Percentiles rank a stretch among this genome's conserved stretches.
Conservation (phyloP, 2,329 filamentous ascomycete species). For the Calonectria leucothoes region DNA sequence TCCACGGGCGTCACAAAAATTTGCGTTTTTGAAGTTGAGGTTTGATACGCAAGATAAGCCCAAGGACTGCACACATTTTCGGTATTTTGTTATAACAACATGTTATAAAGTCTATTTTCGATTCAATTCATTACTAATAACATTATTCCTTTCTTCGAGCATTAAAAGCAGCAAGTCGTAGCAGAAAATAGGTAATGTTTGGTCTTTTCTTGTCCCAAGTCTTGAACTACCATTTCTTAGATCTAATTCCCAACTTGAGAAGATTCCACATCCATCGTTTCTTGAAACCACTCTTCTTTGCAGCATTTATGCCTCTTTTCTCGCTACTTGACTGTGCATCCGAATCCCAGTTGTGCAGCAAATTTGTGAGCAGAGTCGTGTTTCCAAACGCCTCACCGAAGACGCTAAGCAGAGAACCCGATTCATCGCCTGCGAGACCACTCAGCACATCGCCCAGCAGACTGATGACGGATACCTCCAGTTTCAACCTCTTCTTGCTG, state of each 20-base stretch:
- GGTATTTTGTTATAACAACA: too few species aligned
- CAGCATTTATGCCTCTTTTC: not conserved
- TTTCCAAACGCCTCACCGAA: slow-evolving; percentile 54
- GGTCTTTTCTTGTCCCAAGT: rapidly evolving
- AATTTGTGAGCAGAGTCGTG: slow-evolving; percentile 51
- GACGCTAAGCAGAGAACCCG: slow-evolving; percentile 46
- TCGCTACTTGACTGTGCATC: not conserved
- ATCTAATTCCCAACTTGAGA: not conserved
- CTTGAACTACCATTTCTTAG: not conserved
- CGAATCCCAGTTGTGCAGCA: slow-evolving; percentile 49
- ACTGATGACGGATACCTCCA: slow-evolving; percentile 51
- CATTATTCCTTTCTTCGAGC: too few species aligned
- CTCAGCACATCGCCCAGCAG: slow-evolving; percentile 51
- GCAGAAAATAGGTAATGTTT: too few species aligned
- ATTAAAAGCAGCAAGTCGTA: not conserved
- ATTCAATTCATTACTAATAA: too few species aligned
- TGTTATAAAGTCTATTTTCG: too few species aligned
- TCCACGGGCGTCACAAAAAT: not conserved
- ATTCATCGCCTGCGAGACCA: slow-evolving; percentile 46
- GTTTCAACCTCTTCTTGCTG: slow-evolving; percentile 50
- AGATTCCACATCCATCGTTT: not conserved
- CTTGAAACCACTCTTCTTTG: not conserved
- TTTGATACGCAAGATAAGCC: too few species aligned
- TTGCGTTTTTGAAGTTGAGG: not conserved
- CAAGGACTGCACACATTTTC: too few species aligned